Percentiles rank a stretch among this genome's conserved stretches.
Conservation (phyloP, 768 basidiomycete genomes). For the Hericium rajendrae region DNA sequence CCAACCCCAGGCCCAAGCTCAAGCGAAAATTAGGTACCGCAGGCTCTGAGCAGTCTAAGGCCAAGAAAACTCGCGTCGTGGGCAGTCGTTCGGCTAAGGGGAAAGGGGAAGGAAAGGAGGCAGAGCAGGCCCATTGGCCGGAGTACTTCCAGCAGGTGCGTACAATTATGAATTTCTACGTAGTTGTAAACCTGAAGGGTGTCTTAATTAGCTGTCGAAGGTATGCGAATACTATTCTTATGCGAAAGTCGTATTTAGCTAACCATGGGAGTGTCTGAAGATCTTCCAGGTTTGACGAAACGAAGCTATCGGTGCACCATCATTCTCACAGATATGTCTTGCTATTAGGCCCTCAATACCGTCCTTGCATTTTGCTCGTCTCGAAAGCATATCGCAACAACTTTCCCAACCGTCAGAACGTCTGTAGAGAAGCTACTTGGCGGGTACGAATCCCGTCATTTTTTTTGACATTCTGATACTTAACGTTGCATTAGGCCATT, state of each 20-base stretch:
- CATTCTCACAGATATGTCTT: not conserved
- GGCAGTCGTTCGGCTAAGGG: no score
- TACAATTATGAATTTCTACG: not conserved
- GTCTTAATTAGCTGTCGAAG: not conserved
- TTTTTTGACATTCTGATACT: slow-evolving; percentile 1
- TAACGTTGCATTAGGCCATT: slow-evolving; percentile 44
- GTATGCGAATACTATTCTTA: not conserved
- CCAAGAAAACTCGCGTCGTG: no score
- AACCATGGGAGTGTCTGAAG: not conserved
- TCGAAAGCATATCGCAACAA: slow-evolving; percentile 69
- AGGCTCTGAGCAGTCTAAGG: no score
- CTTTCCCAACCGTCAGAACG: slow-evolving; percentile 61
- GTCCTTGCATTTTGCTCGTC: slow-evolving; percentile 83
- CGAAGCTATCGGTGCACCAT: not conserved
- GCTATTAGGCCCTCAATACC: slow-evolving; percentile 74
- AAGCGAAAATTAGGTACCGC: no score
- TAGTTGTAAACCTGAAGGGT: not conserved
- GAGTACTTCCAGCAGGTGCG: not conserved
- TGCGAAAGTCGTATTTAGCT: not conserved
- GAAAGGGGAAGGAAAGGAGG: not conserved
- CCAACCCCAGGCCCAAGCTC: no score
- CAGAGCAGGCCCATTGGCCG: not conserved
- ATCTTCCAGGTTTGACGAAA: not conserved
- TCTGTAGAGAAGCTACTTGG: slow-evolving; percentile 79
- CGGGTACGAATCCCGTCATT: slow-evolving; percentile 34